phyloP scores from a whole-genome alignment of 495 filamentous ascomycete species.

The Xylaria cubensis region DNA sequence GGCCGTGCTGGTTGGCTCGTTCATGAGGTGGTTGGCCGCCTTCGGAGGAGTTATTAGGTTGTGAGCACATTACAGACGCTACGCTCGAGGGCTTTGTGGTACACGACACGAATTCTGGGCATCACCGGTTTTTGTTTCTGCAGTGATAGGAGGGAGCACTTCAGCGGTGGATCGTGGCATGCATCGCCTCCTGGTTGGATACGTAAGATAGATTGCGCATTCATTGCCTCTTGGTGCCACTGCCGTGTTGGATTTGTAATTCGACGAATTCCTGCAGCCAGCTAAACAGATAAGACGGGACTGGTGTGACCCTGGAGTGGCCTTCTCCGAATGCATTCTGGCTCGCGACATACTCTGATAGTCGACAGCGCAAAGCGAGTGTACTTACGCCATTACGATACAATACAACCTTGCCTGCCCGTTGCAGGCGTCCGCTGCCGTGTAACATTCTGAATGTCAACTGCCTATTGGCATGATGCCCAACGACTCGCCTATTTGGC shows the following conservation, averaged over 20 bases:
- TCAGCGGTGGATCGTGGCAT: conserved; percentile 2
- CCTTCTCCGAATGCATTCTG: conserved; percentile 38
- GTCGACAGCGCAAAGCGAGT: conserved; percentile 23
- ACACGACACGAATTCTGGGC: conserved; percentile 26
- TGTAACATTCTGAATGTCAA: conserved; percentile 29
- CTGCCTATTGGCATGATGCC: conserved; percentile 24
- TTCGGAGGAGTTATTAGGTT: conserved; percentile 9
- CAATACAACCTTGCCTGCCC: conserved; percentile 26
- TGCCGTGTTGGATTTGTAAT: conserved; percentile 8
- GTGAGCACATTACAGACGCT: conserved; percentile 8
- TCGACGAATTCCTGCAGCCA: conserved; percentile 19
- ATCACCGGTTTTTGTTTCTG: conserved; percentile 21
- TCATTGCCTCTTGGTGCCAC: conserved; percentile 9
- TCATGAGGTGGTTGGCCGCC: conserved; percentile 17
- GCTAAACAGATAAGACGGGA: conserved; percentile 37
- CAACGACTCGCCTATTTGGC: conserved; percentile 18
- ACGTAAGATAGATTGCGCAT: conserved; percentile 11
- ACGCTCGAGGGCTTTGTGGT: conserved; percentile 15
- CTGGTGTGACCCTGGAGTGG: conserved; percentile 35
- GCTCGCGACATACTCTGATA: conserved; percentile 32
- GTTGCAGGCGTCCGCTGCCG: conserved; percentile 28
- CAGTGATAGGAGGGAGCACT: conserved; percentile 10
- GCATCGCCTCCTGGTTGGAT: conserved; percentile 15
- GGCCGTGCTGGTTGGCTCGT: conserved; percentile 9
- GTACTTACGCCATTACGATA: conserved; percentile 15